A percentile compares a stretch with the other conserved stretches of the same genome.
phyloP scores from a whole-genome alignment of 83 land plant genomes.

The Thuja plicata region DNA sequence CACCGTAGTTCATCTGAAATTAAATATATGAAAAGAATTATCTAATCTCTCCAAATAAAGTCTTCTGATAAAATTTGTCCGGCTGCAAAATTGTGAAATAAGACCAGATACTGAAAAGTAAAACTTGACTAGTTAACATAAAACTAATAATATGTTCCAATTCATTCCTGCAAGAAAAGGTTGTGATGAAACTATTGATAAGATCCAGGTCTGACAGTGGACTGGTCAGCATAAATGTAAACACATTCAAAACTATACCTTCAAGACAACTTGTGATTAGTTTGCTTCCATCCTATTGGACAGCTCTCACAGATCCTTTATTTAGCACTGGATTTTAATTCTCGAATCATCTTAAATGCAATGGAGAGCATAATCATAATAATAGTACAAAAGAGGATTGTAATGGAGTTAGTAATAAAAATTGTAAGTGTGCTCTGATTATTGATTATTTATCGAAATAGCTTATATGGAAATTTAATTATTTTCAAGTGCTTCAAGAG shows the following conservation, averaged over 20 bases:
- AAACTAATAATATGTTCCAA: background rate
- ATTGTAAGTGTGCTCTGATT: too few species aligned
- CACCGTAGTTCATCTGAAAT: background rate
- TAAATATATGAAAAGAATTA: background rate
- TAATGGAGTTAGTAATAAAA: too few species aligned
- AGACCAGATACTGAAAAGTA: background rate
- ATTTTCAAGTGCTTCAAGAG: too few species aligned
- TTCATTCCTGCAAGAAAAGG: background rate
- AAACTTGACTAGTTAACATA: background rate
- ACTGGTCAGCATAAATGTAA: background rate
- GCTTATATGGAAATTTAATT: too few species aligned
- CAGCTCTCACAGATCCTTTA: too few species aligned
- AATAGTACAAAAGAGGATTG: too few species aligned
- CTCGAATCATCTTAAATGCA: too few species aligned
- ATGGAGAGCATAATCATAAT: too few species aligned
- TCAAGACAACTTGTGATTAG: background rate
- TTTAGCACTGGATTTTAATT: too few species aligned
- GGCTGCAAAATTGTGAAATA: background rate
- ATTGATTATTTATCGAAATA: too few species aligned
- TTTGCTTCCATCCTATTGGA: too few species aligned
- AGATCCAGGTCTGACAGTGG: background rate
- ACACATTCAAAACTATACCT: background rate
- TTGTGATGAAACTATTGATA: background rate
- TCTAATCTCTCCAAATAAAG: background rate
- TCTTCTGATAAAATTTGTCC: background rate